Base-by-base conservation (phyloP, 495 filamentous ascomycete species). In the Achaetomiella virescens region DNA sequence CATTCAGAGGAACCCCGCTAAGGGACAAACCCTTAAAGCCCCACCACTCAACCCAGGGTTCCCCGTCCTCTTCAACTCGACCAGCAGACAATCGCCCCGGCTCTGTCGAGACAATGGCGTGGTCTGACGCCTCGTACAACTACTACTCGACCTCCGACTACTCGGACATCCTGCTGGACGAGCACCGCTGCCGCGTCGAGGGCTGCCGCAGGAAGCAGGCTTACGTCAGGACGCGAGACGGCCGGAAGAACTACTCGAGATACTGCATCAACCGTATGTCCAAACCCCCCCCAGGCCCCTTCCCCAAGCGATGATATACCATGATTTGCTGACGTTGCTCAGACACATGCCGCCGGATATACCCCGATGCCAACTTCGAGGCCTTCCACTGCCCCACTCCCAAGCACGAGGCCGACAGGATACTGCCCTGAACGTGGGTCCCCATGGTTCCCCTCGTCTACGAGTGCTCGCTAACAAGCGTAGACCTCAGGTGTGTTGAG, bases 201-300 rank as follows among this genome's bases (percentile, higher is more conserved):
- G 40, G 52, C 38, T 60, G 57, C 52, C 38, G 29, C 31, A 44
- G 24, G 52, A 60, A 52, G 46, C 57, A 60, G 17, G 47, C 46
- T 45, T 55, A n/a, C 25, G 21, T 18, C 22, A n/a, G 37, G 3
- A n/a, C 8, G 22, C 11, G 22, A 14, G 33, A 1, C 2, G 52
- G 38, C 46, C 29, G 18, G 15, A 60, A 44, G 33, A 43, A 55
- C 33, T 60, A 60, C 38, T 54, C 57, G 27, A 42, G 42, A 9
- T 52, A 21, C 51, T 60, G 57, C 57, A 8, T 29, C 14, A 9
- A 45, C 29, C 57, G 51, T 54, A 20, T 21, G 51, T 54, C n/a
- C n/a, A n/a, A n/a, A n/a, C n/a, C n/a, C n/a, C n/a, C n/a, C n/a
- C n/a, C n/a, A n/a, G n/a, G n/a, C 3, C 15, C 11, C 17, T 14